A percentile compares a stretch with the other conserved stretches of the same genome.
Conservation (phyloP, 352 stramenopile species). For the Thalassiosira allenii region DNA sequence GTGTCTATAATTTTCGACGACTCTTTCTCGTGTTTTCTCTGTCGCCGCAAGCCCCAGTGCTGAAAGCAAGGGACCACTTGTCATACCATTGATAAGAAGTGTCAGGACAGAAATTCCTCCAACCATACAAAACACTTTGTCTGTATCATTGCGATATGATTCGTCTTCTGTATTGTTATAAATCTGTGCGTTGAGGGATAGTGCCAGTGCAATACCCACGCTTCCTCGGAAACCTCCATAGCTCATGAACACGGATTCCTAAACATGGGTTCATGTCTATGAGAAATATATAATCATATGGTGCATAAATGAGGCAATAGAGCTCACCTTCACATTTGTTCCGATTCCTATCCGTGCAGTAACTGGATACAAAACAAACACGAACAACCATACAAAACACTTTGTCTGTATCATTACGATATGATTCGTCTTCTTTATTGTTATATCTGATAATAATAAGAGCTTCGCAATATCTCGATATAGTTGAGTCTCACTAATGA, state of each 20-base stretch:
- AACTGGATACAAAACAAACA: slow-evolving; percentile 58
- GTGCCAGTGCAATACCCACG: slow-evolving; percentile 83
- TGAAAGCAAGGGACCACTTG: slow-evolving; percentile 67
- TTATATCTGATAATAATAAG: slow-evolving; percentile 65
- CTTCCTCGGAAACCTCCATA: slow-evolving; percentile 84
- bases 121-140: slow-evolving; percentile 68
- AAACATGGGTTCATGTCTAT: neutral
- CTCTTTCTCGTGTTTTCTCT: slow-evolving; percentile 52
- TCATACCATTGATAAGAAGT: slow-evolving; percentile 53
- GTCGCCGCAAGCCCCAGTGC: slow-evolving; percentile 24
- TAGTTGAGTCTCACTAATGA: slow-evolving; percentile 62
- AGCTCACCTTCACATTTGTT: slow-evolving; percentile 53
- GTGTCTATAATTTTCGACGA: slow-evolving; percentile 65
- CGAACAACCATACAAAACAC: too few species aligned
- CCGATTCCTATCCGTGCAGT: slow-evolving; percentile 59
- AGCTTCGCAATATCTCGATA: slow-evolving; percentile 57
- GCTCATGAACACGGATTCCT: slow-evolving; percentile 64
- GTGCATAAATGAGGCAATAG: neutral
- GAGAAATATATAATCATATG: neutral
- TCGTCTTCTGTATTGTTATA: slow-evolving; percentile 11
- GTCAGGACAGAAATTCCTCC: slow-evolving; percentile 82
- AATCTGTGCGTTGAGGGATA: slow-evolving; percentile 78
- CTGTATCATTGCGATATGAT: slow-evolving; percentile 37
- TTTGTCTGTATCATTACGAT: too few species aligned
- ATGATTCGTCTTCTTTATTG: too few species aligned